Base-by-base conservation (phyloP, 345 rosid genomes). In the Limnanthes douglasii region DNA sequence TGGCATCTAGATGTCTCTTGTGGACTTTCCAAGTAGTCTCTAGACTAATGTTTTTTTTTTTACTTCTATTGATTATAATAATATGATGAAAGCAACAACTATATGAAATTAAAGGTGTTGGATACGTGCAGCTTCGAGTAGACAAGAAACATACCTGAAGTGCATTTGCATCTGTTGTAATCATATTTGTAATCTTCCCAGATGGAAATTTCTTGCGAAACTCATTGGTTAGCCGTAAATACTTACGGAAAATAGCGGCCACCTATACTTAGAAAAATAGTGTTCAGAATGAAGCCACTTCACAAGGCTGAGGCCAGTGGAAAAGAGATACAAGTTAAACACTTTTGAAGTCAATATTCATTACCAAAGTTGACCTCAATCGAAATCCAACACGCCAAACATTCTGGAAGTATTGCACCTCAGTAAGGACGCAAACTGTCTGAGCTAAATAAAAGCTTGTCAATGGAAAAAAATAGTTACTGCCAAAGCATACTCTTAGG, bases 151-250 rank as follows among this genome's bases (percentile, higher is more conserved):
- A 48, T 46, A 70, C 95, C 92, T 90, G 94, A 54, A 84, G 84
- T 20, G 95, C 59, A 63, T 61, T 83, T 34, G 92, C 79, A 70
- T 90, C 95, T 37, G 95, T 84, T 43, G 98, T 74, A 60, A 90
- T 90, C 83, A 90, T 77, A 45, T 90, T 90, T 31, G 85, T 90
- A 46, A 90, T 64, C 64, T 84, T 90, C 29, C 95, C 98, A 34
- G 94, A 72, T 15, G 72, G 69, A 39, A 84, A 84, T 69, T 74
- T 70, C 59, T 69, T 69, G 51, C 92, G 94, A 53, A 69, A 61
- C 56, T 77, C 98, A 28, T 84, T 86, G 49, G 82, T 80, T 38
- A 90, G 59, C 54, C 98, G 70, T 36, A 84, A 46, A 30, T 94
- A 69, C 64, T 84, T 90, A 31, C 66, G 72, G 62, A 90, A 90